Percentiles rank a stretch among this genome's conserved stretches.
phyloP scores from a whole-genome alignment of 495 filamentous ascomycete genomes.

The Annulohypoxylon moriforme region DNA sequence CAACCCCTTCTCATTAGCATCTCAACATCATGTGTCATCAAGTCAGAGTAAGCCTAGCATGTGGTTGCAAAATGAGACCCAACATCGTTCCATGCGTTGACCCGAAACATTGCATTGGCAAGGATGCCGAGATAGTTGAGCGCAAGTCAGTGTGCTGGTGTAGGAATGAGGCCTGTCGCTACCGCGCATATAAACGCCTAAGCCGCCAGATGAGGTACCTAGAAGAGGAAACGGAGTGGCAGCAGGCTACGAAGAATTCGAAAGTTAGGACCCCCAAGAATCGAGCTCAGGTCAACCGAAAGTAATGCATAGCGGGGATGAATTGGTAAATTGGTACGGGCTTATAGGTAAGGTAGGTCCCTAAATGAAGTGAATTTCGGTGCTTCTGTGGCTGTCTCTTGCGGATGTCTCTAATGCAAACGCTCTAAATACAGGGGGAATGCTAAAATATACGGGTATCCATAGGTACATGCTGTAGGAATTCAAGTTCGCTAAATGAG shows the following conservation, averaged over 20 bases:
- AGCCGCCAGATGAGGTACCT: conserved; percentile 26
- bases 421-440: neutral
- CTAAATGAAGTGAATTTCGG: neutral
- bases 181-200: conserved; percentile 27
- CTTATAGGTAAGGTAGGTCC: neutral
- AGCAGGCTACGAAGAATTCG: neutral
- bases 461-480: neutral
- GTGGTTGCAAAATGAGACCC: conserved; percentile 17
- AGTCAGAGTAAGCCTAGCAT: conserved; percentile 10
- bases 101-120: neutral
- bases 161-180: conserved; percentile 17
- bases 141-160: conserved; percentile 26
- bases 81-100: neutral
- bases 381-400: neutral
- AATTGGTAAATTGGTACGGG: neutral
- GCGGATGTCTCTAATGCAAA: neutral
- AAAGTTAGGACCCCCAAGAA: neutral
- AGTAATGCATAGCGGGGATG: neutral
- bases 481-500: conserved; percentile 16
- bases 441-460: neutral
- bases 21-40: conserved; percentile 19
- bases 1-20: neutral
- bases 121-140: neutral
- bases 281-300: neutral
- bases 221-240: conserved; percentile 25